Evolutionary conservation across 2,329 filamentous ascomycete genomes (phyloP).

Genomic region (Diaporthe citrichinensis): DNA sequence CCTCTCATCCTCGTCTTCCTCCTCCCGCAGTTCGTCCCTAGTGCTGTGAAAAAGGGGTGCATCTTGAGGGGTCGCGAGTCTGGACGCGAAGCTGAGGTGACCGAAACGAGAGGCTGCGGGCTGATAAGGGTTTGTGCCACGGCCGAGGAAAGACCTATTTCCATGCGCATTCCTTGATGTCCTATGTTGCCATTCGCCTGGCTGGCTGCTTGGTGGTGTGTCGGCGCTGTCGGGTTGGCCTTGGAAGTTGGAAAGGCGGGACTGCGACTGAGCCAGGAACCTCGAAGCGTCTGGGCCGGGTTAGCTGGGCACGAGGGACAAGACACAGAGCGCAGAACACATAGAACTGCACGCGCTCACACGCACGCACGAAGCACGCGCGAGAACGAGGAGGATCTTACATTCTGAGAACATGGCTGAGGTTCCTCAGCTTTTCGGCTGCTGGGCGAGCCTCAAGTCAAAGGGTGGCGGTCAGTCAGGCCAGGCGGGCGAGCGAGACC

Average conservation of each 20-base stretch:
- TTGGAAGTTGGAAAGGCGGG: slow-evolving; percentile 80
- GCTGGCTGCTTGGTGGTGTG: slow-evolving; percentile 52
- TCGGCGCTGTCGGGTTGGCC: slow-evolving; percentile 69
- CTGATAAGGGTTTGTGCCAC: slow-evolving; percentile 82
- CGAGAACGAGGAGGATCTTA: slow-evolving; percentile 63
- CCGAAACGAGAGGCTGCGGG: slow-evolving; percentile 81
- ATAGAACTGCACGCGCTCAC: neutral
- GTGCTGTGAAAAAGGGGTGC: slow-evolving; percentile 96
- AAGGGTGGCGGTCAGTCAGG: slow-evolving; percentile 21
- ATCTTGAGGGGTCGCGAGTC: slow-evolving; percentile 79
- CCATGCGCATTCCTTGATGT: slow-evolving; percentile 46
- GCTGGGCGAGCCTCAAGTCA: slow-evolving; percentile 34
- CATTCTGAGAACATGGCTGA: slow-evolving; percentile 88
- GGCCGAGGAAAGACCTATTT: slow-evolving; percentile 59
- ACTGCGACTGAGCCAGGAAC: slow-evolving; percentile 97
- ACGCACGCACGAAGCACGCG: neutral
- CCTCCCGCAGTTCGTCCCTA: slow-evolving; percentile 90
- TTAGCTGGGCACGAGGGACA: slow-evolving; percentile 9
- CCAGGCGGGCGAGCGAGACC: neutral
- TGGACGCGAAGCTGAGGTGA: slow-evolving; percentile 79
- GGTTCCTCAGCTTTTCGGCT: slow-evolving; percentile 42
- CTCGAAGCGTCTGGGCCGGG: slow-evolving; percentile 84
- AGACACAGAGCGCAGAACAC: slow-evolving; percentile 1
- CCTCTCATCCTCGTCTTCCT: slow-evolving; percentile 92
- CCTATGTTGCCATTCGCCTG: slow-evolving; percentile 54